Percentiles rank a stretch among this genome's conserved stretches.
Conservation (phyloP, 345 rosid species). For the Eucalyptus erythrocorys region DNA sequence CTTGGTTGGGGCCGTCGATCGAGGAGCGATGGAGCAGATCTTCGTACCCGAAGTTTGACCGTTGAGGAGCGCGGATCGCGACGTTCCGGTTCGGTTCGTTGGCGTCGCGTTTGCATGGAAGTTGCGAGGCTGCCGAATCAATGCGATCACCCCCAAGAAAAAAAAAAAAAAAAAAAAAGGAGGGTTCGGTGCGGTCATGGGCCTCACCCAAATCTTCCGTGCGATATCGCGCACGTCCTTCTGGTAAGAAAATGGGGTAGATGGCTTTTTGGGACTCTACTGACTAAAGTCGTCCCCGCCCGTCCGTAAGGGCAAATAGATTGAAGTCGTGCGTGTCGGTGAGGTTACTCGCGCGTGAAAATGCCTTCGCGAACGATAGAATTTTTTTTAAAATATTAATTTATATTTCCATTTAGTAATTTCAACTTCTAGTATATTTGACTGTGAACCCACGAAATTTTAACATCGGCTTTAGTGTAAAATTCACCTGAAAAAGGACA, state of each 20-base stretch:
- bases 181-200: neutral
- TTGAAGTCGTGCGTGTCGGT: neutral
- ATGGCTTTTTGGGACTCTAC: neutral
- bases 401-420: too few relatives aligned
- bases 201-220: neutral
- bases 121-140: neutral
- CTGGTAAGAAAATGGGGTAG: fast-evolving
- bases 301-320: neutral
- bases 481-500: neutral
- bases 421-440: neutral
- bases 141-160: neutral
- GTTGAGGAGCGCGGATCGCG: neutral
- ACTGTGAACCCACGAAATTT: neutral
- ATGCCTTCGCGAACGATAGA: neutral
- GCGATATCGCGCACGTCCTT: neutral
- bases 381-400: too few relatives aligned
- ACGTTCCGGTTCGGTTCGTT: neutral
- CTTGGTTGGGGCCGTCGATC: neutral
- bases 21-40: neutral
- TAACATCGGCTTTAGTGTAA: neutral
- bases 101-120: neutral
- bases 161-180: neutral
- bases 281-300: neutral
- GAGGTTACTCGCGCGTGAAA: neutral
- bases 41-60: neutral